phyloP scores from a whole-genome alignment of 306 rosid genomes.

The Begonia masoniana region DNA sequence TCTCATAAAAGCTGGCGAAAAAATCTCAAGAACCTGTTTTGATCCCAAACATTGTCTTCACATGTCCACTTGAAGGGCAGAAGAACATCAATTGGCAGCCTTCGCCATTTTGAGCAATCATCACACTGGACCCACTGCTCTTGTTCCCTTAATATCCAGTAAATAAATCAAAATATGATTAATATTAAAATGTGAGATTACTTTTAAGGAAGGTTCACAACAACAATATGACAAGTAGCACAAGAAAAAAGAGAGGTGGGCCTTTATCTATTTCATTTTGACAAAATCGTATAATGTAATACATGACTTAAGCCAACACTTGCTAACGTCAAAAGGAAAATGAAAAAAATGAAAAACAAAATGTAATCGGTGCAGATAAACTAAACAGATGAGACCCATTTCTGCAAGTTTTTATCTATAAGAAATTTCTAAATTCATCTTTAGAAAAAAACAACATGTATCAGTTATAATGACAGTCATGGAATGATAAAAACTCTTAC shows the following conservation, averaged over 20 bases:
- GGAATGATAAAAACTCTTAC: conserved; percentile 25
- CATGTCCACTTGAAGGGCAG: conserved; percentile 88
- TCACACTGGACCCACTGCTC: conserved; percentile 99
- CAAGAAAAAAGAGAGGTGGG: not conserved
- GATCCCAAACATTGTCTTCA: conserved; percentile 77
- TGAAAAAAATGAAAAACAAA: too few relatives aligned
- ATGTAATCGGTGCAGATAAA: too few relatives aligned
- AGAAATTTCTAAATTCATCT: not conserved
- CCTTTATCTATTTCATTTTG: not conserved
- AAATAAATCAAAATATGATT: conserved; percentile 6
- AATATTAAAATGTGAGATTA: not conserved
- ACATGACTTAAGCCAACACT: too few relatives aligned
- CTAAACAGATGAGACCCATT: too few relatives aligned
- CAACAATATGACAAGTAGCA: not conserved
- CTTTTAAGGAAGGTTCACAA: not conserved
- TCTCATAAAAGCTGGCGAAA: not conserved
- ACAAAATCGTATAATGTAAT: too few relatives aligned
- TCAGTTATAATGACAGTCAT: not conserved
- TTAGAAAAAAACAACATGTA: not conserved
- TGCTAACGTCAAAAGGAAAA: too few relatives aligned
- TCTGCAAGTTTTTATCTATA: too few relatives aligned
- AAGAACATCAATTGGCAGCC: conserved; percentile 70
- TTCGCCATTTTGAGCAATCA: conserved; percentile 85
- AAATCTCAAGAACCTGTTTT: conserved; percentile 31
- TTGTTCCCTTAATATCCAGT: conserved; percentile 42